These are phyloP conservation scores for Porogramme epimiltina DNA, from an alignment of 1,284 basidiomycete genomes.

Conservation along the genomic window DNA sequence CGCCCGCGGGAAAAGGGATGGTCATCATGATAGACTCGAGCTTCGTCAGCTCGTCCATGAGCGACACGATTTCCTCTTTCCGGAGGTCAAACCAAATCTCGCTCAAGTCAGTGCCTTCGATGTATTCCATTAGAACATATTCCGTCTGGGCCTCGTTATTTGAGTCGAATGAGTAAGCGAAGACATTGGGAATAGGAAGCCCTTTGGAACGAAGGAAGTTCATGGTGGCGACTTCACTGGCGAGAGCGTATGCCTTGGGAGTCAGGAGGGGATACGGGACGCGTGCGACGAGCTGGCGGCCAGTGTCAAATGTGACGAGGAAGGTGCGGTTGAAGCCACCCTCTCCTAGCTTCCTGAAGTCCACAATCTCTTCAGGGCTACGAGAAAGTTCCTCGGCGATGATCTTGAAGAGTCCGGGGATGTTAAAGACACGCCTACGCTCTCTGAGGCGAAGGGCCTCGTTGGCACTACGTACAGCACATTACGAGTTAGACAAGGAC, in stretches of 20 bases:
- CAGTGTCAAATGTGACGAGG: conserved; percentile 45
- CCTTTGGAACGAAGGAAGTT: conserved; percentile 45
- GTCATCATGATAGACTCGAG: conserved; percentile 54
- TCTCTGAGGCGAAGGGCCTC: conserved; percentile 46
- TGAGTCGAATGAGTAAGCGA: conserved; percentile 48
- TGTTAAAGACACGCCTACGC: conserved; percentile 43
- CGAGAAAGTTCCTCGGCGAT: conserved; percentile 45
- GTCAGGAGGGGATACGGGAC: conserved; percentile 47
- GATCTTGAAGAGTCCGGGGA: conserved; percentile 44
- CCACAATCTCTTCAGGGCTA: conserved; percentile 35
- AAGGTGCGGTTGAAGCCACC: conserved; percentile 47
- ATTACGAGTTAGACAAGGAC: too few relatives aligned
- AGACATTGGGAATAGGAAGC: conserved; percentile 50
- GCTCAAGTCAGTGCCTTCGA: conserved; percentile 44
- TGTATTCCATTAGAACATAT: conserved; percentile 56
- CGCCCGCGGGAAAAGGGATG: conserved; percentile 50
- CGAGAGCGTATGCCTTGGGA: conserved; percentile 47
- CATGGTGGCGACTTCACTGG: conserved; percentile 58
- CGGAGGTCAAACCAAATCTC: conserved; percentile 45
- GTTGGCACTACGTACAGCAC: conserved; percentile 44
- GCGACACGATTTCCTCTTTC: conserved; percentile 43
- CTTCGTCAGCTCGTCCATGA: conserved; percentile 46
- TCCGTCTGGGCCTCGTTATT: conserved; percentile 52
- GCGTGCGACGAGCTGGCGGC: conserved; percentile 47
- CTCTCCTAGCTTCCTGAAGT: conserved; percentile 43